Base-by-base conservation (phyloP, 2,329 filamentous ascomycete species). In the Juglanconis sp. region DNA sequence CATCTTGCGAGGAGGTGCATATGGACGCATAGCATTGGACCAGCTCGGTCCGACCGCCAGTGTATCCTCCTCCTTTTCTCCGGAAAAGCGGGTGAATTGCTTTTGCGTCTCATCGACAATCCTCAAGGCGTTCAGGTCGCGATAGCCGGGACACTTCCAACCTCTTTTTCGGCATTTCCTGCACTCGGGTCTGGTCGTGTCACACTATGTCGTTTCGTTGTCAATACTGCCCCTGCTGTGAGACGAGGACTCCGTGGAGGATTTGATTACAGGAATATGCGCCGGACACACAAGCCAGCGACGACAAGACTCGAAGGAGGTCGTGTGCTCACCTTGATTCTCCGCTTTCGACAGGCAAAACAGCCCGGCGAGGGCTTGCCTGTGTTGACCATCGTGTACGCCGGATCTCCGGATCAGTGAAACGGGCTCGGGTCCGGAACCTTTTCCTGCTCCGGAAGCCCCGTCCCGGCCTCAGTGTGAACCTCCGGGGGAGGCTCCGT, bases 81-180 rank as follows among this genome's bases (percentile, higher is more conserved):
- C 62, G 5, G 62, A 61, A 53, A 63, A 63, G 42, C 62, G 62
- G 1, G 62, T 59, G 48, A 59, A 59, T 30, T 62, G 59, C 49
- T 63, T 63, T 36, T 63, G 59, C 5, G 62, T 63, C 59, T 63
- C 59, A 47, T 63, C 62, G 11, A 63, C 62, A n/a, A 63, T 63
- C 49, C 62, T 54, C 30, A 63, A 38, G 35, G 62, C 62, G 36
- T 61, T 63, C 35, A 62, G 62, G 15, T 63, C 62, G 24, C 62
- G 59, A 31, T 63, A 63, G 44, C 62, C 62, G 5, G 62, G 62
- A 5, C 62, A 63, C n/a, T 62, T 59, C 59, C 59, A 62, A 38
- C 62, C 62, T 24, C 62, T 53, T 34, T 63, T 63, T 31, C 62
- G 42, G 13, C 62, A 63, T 57, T 63, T 63, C 30, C 62, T 54